Base-by-base conservation (phyloP, 345 rosid species). In the Chamaenerion angustifolium region DNA sequence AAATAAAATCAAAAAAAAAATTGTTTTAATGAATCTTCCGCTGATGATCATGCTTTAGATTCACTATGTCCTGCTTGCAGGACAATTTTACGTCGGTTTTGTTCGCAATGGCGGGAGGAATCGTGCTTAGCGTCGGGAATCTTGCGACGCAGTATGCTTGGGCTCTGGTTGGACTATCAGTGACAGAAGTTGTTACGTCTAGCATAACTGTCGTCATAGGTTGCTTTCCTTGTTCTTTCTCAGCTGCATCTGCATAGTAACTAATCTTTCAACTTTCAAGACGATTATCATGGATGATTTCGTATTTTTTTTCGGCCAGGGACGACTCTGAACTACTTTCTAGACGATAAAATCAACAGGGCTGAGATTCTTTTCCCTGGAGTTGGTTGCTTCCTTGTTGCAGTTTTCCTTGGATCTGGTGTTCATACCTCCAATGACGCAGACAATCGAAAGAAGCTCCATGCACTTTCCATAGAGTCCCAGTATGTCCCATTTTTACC, bases 171-270 rank as follows among this genome's bases (percentile, higher is more conserved):
- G 95, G 97, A 35, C 71, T 89, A 59, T 81, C 94, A 1, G 85
- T 89, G 7, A 78, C 84, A 10, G 80, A 79, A 76, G 95, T 85
- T 17, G 72, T 89, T 56, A n/a, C 79, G 40, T 66, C 80, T 19
- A 75, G 97, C 72, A 78, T 78, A 45, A 78, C 85, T 0, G 93
- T 85, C 55, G 87, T 87, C 45, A 77, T 83, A 75, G 88, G 95
- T 79, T 21, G 15, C 63, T 16, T 43, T 2, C 42, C 12, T 7
- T 16, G 40, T 9, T 19, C 62, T n/a, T 27, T 51, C 10, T 12
- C 43, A 40, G 15, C n/a, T 16, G n/a, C n/a, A 8, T 42, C 40
- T 35, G 1, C 18, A 31, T 16, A 23, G 3, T 23, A 23, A 23
- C 5, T 23, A 2, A 5, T 23, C 27, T 2, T 23, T 2, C 37